These are phyloP conservation scores for Kluyveromyces sp. DNA, from an alignment of 1,139 yeast species.

Conservation along the genomic window DNA sequence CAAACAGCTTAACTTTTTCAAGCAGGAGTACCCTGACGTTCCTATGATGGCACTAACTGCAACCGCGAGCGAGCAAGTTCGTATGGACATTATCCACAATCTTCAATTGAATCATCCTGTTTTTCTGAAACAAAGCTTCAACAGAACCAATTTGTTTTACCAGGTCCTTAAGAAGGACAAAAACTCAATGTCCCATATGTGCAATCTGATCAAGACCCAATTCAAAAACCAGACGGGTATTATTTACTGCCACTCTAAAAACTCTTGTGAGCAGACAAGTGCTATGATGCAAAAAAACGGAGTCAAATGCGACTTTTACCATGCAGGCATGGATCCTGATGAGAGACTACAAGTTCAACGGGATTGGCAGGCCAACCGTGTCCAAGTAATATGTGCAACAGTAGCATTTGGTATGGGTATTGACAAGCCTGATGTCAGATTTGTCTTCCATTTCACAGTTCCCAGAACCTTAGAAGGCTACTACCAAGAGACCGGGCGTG, in stretches of 20 bases:
- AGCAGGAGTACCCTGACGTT: conserved; percentile 62
- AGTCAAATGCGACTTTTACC: conserved; percentile 67
- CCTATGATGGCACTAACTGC: conserved; percentile 98
- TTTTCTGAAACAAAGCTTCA: conserved; percentile 65
- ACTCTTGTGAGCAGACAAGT: conserved; percentile 79
- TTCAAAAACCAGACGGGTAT: conserved; percentile 71
- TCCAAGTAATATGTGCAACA: conserved; percentile 87
- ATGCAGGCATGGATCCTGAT: conserved; percentile 86
- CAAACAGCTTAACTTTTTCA: conserved; percentile 69
- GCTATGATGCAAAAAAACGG: conserved; percentile 53
- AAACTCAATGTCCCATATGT: conserved; percentile 54
- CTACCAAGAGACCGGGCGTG: conserved; percentile 98
- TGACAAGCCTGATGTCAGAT: conserved; percentile 91
- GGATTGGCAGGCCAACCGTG: conserved; percentile 69
- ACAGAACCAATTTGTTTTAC: conserved; percentile 78
- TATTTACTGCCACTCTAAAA: conserved; percentile 87
- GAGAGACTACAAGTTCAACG: conserved; percentile 65
- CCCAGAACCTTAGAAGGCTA: conserved; percentile 93
- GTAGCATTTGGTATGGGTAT: conserved; percentile 99
- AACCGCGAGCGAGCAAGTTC: conserved; percentile 89
- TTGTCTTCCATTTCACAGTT: conserved; percentile 80
- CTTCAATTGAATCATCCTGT: conserved; percentile 45
- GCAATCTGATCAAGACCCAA: conserved; percentile 44
- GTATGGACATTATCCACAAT: conserved; percentile 77
- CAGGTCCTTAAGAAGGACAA: conserved; percentile 62